Conservation (phyloP, 2,329 filamentous ascomycete species). For the Blumeria graminis region DNA sequence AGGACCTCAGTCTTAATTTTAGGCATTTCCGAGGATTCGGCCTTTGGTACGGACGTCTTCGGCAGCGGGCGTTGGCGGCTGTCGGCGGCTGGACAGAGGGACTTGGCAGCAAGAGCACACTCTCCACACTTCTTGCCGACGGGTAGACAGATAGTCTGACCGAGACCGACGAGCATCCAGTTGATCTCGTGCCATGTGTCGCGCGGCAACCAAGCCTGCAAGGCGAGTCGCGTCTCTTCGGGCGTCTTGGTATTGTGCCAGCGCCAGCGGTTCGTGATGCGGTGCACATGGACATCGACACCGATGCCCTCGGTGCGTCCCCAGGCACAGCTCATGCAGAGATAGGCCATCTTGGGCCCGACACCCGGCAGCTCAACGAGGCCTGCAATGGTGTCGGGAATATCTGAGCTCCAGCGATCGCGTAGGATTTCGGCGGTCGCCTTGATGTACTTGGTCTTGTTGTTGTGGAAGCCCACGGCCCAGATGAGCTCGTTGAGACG, state of each 20-base stretch:
- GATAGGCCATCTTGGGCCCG: constrained; percentile 53
- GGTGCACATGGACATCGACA: constrained; percentile 53
- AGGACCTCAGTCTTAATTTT: too few relatives aligned
- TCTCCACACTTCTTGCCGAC: constrained; percentile 52
- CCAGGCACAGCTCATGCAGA: constrained; percentile 47
- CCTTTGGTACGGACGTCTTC: too few relatives aligned
- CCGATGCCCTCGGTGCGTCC: constrained; percentile 27
- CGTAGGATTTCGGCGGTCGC: constrained; percentile 34
- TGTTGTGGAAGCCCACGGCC: constrained; percentile 52
- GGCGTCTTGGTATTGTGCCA: constrained; percentile 42
- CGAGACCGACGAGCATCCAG: constrained; percentile 45
- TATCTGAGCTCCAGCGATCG: constrained; percentile 35
- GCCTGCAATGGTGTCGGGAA: constrained; percentile 39
- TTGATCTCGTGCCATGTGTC: constrained; percentile 57
- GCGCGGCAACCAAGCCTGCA: constrained; percentile 43
- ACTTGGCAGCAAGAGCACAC: constrained; percentile 53
- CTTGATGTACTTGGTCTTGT: constrained; percentile 51
- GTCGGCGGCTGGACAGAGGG: constrained; percentile 53
- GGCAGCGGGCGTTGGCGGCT: not conserved
- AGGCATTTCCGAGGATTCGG: too few relatives aligned
- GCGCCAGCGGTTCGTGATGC: constrained; percentile 52
- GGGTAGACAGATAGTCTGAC: constrained; percentile 45
- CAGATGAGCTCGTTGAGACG: constrained; percentile 38
- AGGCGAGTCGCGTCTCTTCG: constrained; percentile 37
- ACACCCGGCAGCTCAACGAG: constrained; percentile 42